Base-by-base conservation (phyloP, 169 alveolate genomes). In the Cryptosporidium baileyi region DNA sequence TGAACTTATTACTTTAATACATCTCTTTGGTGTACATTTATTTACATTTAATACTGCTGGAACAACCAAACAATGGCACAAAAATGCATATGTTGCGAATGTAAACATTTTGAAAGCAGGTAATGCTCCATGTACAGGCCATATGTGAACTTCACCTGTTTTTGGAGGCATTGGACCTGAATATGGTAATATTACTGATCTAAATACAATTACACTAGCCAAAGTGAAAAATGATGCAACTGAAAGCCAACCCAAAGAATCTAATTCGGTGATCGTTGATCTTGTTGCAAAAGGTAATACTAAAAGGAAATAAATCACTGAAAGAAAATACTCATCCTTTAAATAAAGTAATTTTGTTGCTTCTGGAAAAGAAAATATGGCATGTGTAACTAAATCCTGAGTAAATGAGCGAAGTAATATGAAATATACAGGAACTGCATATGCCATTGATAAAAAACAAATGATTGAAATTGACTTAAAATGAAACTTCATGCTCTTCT, bases 101-200 rank as follows among this genome's bases (percentile, higher is more conserved):
- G 85, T 54, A 34, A 74, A 74, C 85, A 74, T 74, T 60, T 74
- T 74, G 44, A 57, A 74, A 2, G 85, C 85, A 28, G 65, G 36
- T 2, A 74, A 47, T 24, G 67, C 40, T 15, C 85, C 85, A 15
- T 74, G 74, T 1, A 9, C 51, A 0, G 85, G 85, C 67, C 65
- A 51, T 15, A 74, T 11, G n/a, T 51, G 32, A 2, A 57, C 67
- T 19, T 32, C 74, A 1, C 67, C 85, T 15, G 67, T 74, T 13
- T 52, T 60, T 8, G 85, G 85, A 52, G 85, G 85, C 85, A 74
- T 74, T 28, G 85, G 85, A 9, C 85, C 85, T 5, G 65, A 32
- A 38, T 74, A 74, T 3, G 85, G 85, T 3, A 74, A 7, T 19
- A 74, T 36, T 1, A 26, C 41, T 19, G 85, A 52, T 28, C 85